phyloP scores from a whole-genome alignment of 108 stramenopile species.

The Halocafeteria seosinensis region DNA sequence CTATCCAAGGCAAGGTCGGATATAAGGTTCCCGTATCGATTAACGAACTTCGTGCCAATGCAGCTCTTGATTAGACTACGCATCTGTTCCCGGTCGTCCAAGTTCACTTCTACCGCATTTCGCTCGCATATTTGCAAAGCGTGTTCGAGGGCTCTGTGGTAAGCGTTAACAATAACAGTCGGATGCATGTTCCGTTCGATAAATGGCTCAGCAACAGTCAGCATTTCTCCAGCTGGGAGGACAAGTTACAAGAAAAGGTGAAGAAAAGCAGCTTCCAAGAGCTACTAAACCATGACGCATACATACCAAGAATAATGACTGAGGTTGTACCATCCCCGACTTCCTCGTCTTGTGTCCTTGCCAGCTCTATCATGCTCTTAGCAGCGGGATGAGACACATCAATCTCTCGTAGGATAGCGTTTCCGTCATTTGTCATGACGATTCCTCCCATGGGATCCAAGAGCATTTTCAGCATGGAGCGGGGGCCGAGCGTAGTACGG shows the following conservation, averaged over 20 bases:
- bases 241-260: no score
- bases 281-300: neutral
- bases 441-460: slow-evolving; percentile 99
- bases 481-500: slow-evolving; percentile 87
- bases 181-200: slow-evolving; percentile 74
- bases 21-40: slow-evolving; percentile 83
- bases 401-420: slow-evolving; percentile 92
- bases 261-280: neutral
- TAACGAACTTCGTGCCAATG: slow-evolving; percentile 91
- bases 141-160: slow-evolving; percentile 69
- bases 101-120: slow-evolving; percentile 60
- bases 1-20: slow-evolving; percentile 92
- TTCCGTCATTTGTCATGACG: slow-evolving; percentile 99
- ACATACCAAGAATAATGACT: slow-evolving; percentile 72
- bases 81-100: slow-evolving; percentile 62
- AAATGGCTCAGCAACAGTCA: slow-evolving; percentile 88
- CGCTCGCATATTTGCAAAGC: slow-evolving; percentile 71
- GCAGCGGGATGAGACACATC: slow-evolving; percentile 99
- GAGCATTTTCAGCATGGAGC: slow-evolving; percentile 77
- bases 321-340: slow-evolving; percentile 99
- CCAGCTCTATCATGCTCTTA: slow-evolving; percentile 97
- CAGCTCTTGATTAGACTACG: slow-evolving; percentile 66
- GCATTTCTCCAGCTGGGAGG: slow-evolving; percentile 74
- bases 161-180: slow-evolving; percentile 84
- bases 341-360: slow-evolving; percentile 92